These are phyloP conservation scores for Rhododendron ferrugineum DNA, from an alignment of 148 eudicot genomes.

Conservation along the genomic window DNA sequence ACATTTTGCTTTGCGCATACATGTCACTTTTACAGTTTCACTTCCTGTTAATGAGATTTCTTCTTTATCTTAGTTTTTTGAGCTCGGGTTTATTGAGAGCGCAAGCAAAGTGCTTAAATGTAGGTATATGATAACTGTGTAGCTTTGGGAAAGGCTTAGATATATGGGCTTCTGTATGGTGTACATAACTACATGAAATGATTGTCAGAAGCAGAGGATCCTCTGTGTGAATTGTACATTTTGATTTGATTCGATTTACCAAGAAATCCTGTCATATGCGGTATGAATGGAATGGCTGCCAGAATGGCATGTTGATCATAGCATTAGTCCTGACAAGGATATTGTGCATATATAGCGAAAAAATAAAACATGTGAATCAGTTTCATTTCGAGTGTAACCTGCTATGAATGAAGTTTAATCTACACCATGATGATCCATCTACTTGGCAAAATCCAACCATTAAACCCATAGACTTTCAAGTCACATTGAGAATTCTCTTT, in stretches of 20 bases:
- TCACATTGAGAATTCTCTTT: neutral
- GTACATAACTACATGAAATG: neutral
- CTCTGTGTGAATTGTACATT: neutral
- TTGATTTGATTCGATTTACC: too few relatives aligned
- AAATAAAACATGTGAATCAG: neutral
- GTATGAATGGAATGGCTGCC: neutral
- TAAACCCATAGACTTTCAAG: neutral
- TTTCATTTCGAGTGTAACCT: neutral
- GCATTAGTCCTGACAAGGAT: neutral
- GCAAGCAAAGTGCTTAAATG: neutral
- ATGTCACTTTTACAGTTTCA: neutral
- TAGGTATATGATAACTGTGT: neutral
- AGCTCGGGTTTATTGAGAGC: neutral
- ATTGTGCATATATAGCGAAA: too few relatives aligned
- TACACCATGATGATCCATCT: neutral
- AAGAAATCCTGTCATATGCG: neutral
- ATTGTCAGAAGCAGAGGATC: neutral
- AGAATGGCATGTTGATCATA: neutral
- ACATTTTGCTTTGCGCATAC: neutral
- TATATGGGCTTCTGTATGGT: neutral
- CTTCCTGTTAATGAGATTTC: neutral
- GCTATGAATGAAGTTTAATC: neutral
- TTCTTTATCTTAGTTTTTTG: neutral
- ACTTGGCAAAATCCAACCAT: neutral
- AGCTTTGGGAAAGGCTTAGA: neutral